phyloP scores from a whole-genome alignment of 352 stramenopile species.

The Pilasporangium apinafurcum region DNA sequence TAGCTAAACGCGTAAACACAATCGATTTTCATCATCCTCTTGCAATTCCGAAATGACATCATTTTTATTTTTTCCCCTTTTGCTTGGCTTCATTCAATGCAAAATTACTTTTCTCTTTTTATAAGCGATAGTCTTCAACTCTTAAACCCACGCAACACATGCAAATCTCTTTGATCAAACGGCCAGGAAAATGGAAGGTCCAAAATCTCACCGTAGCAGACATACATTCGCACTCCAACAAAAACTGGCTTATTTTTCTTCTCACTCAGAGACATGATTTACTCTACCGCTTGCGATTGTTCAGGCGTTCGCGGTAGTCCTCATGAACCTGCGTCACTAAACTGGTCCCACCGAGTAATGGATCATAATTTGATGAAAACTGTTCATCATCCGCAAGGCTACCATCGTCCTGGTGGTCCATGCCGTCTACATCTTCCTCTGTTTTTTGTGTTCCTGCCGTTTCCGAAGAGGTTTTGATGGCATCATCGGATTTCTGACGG shows the following conservation, averaged over 20 bases:
- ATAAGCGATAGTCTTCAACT: too few relatives aligned
- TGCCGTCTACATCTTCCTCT: slow-evolving; percentile 12
- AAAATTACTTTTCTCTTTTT: not conserved
- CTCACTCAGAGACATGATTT: not conserved
- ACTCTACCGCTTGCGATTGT: slow-evolving; percentile 19
- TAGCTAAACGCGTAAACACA: too few relatives aligned
- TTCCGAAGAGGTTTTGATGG: slow-evolving; percentile 10
- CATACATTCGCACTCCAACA: too few relatives aligned
- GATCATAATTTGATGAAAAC: slow-evolving; percentile 53
- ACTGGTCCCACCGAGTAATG: slow-evolving; percentile 48
- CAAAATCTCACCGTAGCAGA: too few relatives aligned
- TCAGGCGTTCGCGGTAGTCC: slow-evolving; percentile 69
- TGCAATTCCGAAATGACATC: too few relatives aligned
- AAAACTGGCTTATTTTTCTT: slow-evolving; percentile 1
- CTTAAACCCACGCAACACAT: too few relatives aligned
- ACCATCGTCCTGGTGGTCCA: slow-evolving; percentile 15
- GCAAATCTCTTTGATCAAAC: too few relatives aligned
- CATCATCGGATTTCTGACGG: slow-evolving; percentile 25
- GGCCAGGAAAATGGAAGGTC: too few relatives aligned
- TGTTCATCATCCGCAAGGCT: slow-evolving; percentile 28
- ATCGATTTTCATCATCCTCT: too few relatives aligned
- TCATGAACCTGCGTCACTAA: slow-evolving; percentile 71
- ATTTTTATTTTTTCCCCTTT: not conserved
- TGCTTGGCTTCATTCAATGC: too few relatives aligned
- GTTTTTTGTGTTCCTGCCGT: slow-evolving; percentile 11